Percentiles rank a stretch among this genome's conserved stretches.
Evolutionary conservation across 2,329 filamentous ascomycete genomes (phyloP).

Genomic region (Fusarium gaditjirri): DNA sequence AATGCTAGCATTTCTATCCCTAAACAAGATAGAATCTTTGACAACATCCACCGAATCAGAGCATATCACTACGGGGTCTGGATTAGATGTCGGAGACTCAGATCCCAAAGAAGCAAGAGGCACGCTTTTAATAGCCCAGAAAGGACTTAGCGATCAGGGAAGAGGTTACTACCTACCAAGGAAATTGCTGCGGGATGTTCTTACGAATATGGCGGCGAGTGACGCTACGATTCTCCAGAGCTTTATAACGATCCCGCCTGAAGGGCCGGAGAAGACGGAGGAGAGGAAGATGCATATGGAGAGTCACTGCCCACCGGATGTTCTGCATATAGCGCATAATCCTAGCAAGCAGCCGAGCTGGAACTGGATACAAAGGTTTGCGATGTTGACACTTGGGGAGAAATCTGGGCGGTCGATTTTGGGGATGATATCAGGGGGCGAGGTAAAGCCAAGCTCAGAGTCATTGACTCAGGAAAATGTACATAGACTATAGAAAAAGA

Average conservation of each 20-base stretch:
- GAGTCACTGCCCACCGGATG: slow-evolving; percentile 4
- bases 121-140: not conserved
- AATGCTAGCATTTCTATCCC: not conserved
- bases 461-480: rapidly evolving
- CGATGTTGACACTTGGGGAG: not conserved
- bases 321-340: not conserved
- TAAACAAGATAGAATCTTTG: not conserved
- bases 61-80: rapidly evolving
- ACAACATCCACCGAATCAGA: not conserved
- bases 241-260: not conserved
- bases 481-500: not conserved
- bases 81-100: not conserved
- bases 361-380: slow-evolving; percentile 2
- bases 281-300: slow-evolving; percentile 11
- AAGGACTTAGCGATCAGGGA: slow-evolving; percentile 5
- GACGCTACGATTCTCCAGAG: slow-evolving; percentile 5
- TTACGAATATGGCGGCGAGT: not conserved
- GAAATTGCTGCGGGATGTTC: not conserved
- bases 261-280: not conserved
- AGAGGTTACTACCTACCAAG: slow-evolving; percentile 1
- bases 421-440: slow-evolving; percentile 4
- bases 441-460: not conserved
- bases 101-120: not conserved
- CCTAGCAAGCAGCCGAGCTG: not conserved
- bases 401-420: not conserved